Conservation (phyloP, 331 rosid species). For the Rosa hybrid region DNA sequence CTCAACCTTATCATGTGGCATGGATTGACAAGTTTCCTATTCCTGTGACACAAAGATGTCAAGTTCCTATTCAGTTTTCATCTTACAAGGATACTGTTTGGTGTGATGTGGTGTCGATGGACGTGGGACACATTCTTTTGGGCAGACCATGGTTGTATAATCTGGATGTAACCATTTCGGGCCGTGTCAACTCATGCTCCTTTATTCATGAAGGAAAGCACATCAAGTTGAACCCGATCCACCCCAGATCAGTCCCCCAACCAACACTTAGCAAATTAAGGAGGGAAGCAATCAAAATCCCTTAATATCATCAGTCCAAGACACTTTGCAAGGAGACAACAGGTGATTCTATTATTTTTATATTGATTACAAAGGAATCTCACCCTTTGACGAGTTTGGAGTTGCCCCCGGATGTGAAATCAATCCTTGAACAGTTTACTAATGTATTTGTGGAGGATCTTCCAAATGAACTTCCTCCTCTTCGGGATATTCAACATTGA, state of each 20-base stretch:
- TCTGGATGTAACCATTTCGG: not conserved
- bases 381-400: too few species aligned
- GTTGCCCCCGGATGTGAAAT: too few species aligned
- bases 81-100: not conserved
- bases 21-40: not conserved
- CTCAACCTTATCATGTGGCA: not conserved
- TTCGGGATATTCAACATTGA: too few species aligned
- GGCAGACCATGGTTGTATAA: not conserved
- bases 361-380: too few species aligned
- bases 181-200: not conserved
- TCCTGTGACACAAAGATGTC: not conserved
- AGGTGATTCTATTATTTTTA: too few species aligned
- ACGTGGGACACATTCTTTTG: not conserved
- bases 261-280: too few species aligned
- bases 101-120: not conserved
- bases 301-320: too few species aligned
- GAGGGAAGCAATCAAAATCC: too few species aligned
- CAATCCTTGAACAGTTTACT: too few species aligned
- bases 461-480: too few species aligned
- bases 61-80: not conserved
- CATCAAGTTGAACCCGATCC: not conserved
- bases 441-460: too few species aligned
- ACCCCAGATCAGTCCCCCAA: not conserved
- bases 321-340: too few species aligned
- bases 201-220: not conserved